Conservation (phyloP, 2,329 filamentous ascomycete species). For the Hypoxylon sp. region DNA sequence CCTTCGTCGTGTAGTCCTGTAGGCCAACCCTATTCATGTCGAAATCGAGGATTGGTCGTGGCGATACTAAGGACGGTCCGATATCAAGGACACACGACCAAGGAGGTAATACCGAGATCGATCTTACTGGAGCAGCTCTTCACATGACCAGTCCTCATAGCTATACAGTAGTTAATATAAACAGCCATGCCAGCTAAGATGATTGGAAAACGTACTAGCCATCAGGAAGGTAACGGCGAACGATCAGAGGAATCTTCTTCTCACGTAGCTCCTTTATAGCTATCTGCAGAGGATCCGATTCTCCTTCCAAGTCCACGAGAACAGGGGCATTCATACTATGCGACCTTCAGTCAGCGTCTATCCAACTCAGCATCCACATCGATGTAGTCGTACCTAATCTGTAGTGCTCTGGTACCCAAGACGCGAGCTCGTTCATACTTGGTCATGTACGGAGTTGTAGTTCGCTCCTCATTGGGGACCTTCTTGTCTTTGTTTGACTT, state of each 20-base stretch:
- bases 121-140: slow-evolving; percentile 82
- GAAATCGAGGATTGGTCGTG: slow-evolving; percentile 19
- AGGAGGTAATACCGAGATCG: slow-evolving; percentile 6
- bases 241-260: slow-evolving; percentile 98
- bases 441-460: slow-evolving; percentile 98
- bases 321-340: slow-evolving; percentile 93
- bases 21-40: slow-evolving; percentile 12
- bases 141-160: slow-evolving; percentile 99
- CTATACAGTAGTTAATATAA: slow-evolving; percentile 61
- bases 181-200: slow-evolving; percentile 14
- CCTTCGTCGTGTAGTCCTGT: slow-evolving; percentile 25
- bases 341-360: slow-evolving; percentile 46
- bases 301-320: slow-evolving; percentile 94
- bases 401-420: slow-evolving; percentile 90
- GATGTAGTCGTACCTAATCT: slow-evolving; percentile 75
- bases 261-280: slow-evolving; percentile 97
- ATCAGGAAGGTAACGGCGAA: slow-evolving; percentile 95
- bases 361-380: background rate
- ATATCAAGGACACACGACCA: slow-evolving; percentile 4
- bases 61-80: slow-evolving; percentile 1
- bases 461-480: slow-evolving; percentile 88
- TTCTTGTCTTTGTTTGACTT: slow-evolving; percentile 83
- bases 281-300: slow-evolving; percentile 97
- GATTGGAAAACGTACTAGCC: slow-evolving; percentile 79
- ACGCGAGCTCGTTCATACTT: slow-evolving; percentile 98